A percentile compares a stretch with the other conserved stretches of the same genome.
phyloP scores from a whole-genome alignment of 176 grass and related monocot species.

The Paspalum vaginatum region DNA sequence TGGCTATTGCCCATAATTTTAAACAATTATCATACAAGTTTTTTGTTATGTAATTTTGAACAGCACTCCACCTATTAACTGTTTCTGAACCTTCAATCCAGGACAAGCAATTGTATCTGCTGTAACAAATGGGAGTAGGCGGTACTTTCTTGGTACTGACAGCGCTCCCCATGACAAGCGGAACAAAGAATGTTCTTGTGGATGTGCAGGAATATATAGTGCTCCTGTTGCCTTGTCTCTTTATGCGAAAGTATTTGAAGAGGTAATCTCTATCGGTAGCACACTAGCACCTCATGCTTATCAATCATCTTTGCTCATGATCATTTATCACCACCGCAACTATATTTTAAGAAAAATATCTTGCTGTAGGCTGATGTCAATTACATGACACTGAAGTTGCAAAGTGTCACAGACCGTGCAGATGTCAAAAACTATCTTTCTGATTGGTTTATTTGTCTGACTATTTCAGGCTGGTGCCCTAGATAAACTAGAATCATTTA shows the following conservation, averaged over 20 bases:
- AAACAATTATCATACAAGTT: slow-evolving; percentile 8
- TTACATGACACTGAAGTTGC: not conserved
- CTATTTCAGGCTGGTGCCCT: slow-evolving; percentile 74
- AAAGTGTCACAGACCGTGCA: not conserved
- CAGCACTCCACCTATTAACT: not conserved
- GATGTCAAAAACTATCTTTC: not conserved
- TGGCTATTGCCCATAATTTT: not conserved
- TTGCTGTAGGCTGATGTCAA: not conserved
- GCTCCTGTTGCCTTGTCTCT: slow-evolving; percentile 87
- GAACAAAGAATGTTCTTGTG: slow-evolving; percentile 89
- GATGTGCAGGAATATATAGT: slow-evolving; percentile 93
- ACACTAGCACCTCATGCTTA: not conserved
- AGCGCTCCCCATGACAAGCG: slow-evolving; percentile 85
- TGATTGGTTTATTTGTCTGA: slow-evolving; percentile 7
- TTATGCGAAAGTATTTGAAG: slow-evolving; percentile 89
- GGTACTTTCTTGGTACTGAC: slow-evolving; percentile 91
- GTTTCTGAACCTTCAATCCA: slow-evolving; percentile 44
- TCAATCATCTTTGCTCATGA: not conserved
- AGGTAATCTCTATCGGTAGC: slow-evolving; percentile 55
- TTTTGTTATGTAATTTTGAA: not conserved
- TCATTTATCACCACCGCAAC: not conserved
- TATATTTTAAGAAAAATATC: slow-evolving; percentile 14
- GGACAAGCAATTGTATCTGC: slow-evolving; percentile 87
- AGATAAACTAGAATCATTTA: slow-evolving; percentile 88
- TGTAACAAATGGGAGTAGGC: slow-evolving; percentile 85